These are phyloP conservation scores for Beverwykella pulmonaria DNA, from an alignment of 495 filamentous ascomycete species.

Conservation along the genomic window DNA sequence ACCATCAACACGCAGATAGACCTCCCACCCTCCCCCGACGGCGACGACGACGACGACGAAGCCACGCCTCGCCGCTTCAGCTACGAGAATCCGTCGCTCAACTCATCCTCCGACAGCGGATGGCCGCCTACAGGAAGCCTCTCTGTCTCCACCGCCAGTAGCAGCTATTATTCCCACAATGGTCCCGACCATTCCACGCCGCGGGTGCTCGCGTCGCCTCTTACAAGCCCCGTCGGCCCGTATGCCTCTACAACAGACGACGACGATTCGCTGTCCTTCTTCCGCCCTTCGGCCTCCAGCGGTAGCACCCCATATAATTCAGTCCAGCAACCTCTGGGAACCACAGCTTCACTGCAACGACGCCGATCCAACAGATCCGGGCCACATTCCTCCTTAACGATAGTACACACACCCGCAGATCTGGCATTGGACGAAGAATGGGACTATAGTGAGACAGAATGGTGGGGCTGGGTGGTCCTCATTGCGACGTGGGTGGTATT, in stretches of 20 bases:
- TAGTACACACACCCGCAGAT: constrained; percentile 50
- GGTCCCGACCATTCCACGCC: constrained; percentile 32
- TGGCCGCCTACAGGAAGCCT: constrained; percentile 30
- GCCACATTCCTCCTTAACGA: constrained; percentile 44
- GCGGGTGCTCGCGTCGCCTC: constrained; percentile 43
- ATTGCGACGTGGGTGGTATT: constrained; percentile 91
- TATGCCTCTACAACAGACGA: constrained; percentile 79
- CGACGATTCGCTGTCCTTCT: constrained; percentile 69
- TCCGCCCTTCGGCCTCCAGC: constrained; percentile 26
- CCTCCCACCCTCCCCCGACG: constrained; percentile 20
- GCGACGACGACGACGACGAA: constrained; percentile 32
- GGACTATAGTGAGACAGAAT: constrained; percentile 91
- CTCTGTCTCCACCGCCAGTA: constrained; percentile 36
- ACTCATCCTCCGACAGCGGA: constrained; percentile 40
- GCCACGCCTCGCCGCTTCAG: constrained; percentile 42
- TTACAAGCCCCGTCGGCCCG: constrained; percentile 59
- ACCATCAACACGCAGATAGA: constrained; percentile 1
- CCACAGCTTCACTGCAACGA: constrained; percentile 50
- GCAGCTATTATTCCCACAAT: constrained; percentile 34
- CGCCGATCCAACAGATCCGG: constrained; percentile 36
- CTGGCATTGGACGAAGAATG: constrained; percentile 60
- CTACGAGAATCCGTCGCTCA: constrained; percentile 40
- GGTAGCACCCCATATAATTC: constrained; percentile 25
- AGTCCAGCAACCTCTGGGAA: constrained; percentile 25
- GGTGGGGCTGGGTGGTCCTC: constrained; percentile 95